Percentiles rank a stretch among this genome's conserved stretches.
Evolutionary conservation across 2,329 filamentous ascomycete species (phyloP).

Genomic region (Neofusicoccum laricinum): DNA sequence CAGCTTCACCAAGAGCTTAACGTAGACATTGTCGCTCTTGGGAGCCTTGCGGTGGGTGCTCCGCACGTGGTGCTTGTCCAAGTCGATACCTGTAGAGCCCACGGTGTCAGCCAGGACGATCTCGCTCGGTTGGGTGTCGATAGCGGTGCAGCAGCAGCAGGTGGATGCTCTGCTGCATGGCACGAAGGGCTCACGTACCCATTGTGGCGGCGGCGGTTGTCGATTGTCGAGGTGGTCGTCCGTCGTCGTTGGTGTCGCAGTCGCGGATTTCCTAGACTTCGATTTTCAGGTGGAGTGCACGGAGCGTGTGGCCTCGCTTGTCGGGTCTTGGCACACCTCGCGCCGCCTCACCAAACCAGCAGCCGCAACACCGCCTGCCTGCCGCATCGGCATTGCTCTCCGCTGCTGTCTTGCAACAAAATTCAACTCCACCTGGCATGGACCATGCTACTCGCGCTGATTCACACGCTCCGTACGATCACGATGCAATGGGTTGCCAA

Average conservation of each 20-base stretch:
- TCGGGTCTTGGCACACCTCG: conserved; percentile 2
- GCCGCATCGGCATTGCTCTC: not conserved
- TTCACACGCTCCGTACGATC: no score
- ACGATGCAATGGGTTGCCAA: no score
- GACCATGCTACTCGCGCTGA: no score
- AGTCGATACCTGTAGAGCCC: conserved; percentile 33
- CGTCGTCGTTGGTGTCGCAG: conserved; percentile 17
- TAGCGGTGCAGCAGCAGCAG: not conserved
- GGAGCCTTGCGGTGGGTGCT: conserved; percentile 82
- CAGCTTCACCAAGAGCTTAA: conserved; percentile 96
- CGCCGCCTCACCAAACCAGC: not conserved
- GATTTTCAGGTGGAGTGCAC: conserved; percentile 14
- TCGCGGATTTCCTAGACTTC: conserved; percentile 7
- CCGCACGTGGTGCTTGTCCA: conserved; percentile 62
- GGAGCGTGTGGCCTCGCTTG: conserved; percentile 14
- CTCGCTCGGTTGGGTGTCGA: not conserved
- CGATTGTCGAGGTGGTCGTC: conserved; percentile 16
- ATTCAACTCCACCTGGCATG: no score
- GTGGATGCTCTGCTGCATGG: not conserved
- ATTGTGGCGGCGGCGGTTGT: conserved; percentile 17
- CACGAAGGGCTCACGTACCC: conserved; percentile 13
- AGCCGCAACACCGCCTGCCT: not conserved
- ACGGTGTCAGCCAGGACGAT: conserved; percentile 2
- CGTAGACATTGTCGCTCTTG: conserved; percentile 98
- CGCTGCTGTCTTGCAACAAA: not conserved